These are phyloP conservation scores for Metschnikowia koreensis DNA, from an alignment of 805 yeast species.

Conservation along the genomic window DNA sequence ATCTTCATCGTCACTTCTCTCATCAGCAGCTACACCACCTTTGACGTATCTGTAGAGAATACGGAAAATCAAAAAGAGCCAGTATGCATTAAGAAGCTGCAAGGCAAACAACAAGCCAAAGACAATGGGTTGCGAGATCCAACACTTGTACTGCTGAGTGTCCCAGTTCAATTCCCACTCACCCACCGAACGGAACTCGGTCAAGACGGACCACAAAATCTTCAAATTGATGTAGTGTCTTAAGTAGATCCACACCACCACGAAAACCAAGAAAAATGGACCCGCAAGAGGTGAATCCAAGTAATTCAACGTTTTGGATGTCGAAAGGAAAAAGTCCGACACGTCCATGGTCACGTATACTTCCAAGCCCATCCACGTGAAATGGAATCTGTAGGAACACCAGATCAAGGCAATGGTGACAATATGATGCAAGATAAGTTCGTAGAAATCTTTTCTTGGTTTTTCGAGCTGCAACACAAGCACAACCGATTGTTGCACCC, in stretches of 20 bases:
- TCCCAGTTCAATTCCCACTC: constrained; percentile 77
- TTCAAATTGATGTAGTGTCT: constrained; percentile 83
- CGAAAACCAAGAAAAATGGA: constrained; percentile 68
- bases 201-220: constrained; percentile 79
- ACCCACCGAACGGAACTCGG: constrained; percentile 86
- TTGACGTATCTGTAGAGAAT: constrained; percentile 65
- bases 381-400: constrained; percentile 88
- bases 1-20: constrained; percentile 82
- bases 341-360: constrained; percentile 95
- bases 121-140: constrained; percentile 90
- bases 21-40: constrained; percentile 67
- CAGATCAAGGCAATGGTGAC: constrained; percentile 85
- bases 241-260: constrained; percentile 76
- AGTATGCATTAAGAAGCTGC: constrained; percentile 82
- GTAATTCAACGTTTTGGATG: constrained; percentile 85
- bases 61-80: constrained; percentile 82
- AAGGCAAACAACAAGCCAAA: constrained; percentile 73
- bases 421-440: constrained; percentile 88
- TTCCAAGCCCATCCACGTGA: constrained; percentile 92
- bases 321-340: constrained; percentile 83
- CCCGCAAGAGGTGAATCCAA: constrained; percentile 63
- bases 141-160: constrained; percentile 93
- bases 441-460: constrained; percentile 91
- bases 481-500: constrained; percentile 94
- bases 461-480: constrained; percentile 82